Evolutionary conservation across 2,329 filamentous ascomycete genomes (phyloP), one percentile per base, ranked within the genome.

Genomic region (Colletotrichum sp.): DNA sequence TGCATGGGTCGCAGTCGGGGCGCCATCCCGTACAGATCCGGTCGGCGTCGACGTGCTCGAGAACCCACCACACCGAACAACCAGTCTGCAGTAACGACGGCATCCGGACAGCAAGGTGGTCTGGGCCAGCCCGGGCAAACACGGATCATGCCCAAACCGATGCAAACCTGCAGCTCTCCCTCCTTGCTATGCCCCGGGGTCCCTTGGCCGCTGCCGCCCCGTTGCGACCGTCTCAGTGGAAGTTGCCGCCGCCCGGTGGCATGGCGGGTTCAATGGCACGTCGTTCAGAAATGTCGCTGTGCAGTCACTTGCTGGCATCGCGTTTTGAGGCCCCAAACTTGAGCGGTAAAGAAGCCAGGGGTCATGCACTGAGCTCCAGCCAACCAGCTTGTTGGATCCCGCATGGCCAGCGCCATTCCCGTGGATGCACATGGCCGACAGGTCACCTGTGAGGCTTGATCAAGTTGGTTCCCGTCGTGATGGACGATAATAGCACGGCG

Each of bases 131-230:
- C 61, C 39, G 52, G 70, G 34, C 39, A 75, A 63, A 75, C 69
- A 75, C 72, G 55, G 63, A 68, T 72, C 72, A 27, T 55, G 72
- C 61, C 69, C 68, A 72, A 66, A 66, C 49, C 62, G 72, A 75
- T 30, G 36, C 72, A 62, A 52, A 44, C 55, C 27, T 52, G 72
- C 63, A 65, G 72, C 57, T 25, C 36, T 57, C 30, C 36, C 30
- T 68, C 63, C 62, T 75, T 52, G 29, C 22, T 34, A 49, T 34
- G 15, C 27, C 13, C 63, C 30, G 57, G 63, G 63, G 15, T 68
- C 57, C 57, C 69, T 66, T 30, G 64, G 57, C 57, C 30, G 64
- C 64, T 74, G 39, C 39, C 29, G 57, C 65, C 65, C 57, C 30
- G 57, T 65, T 68, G 55, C 15, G 62, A 63, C 72, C 62, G 57